These are phyloP conservation scores for Artemisia tridentata DNA, from an alignment of 129 eudicot species.

Conservation along the genomic window DNA sequence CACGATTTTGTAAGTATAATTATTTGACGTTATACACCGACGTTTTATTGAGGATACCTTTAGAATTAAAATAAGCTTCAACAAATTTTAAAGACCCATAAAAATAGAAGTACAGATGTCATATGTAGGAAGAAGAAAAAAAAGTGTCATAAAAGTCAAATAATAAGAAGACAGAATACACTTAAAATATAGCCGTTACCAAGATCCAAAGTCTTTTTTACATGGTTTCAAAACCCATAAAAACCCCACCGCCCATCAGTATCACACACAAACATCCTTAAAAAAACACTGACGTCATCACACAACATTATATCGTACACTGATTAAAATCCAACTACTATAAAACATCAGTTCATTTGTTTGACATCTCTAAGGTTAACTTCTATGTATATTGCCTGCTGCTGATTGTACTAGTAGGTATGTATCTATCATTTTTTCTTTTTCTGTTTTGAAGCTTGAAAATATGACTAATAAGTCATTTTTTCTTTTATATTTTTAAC, in stretches of 20 bases:
- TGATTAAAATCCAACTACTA: not conserved
- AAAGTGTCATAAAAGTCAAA: not conserved
- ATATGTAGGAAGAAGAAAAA: not conserved
- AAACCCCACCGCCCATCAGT: not conserved
- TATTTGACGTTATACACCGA: too few relatives aligned
- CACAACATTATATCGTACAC: not conserved
- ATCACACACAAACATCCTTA: not conserved
- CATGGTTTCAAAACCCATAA: conserved; percentile 20
- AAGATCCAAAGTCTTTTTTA: conserved; percentile 27
- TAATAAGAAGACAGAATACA: not conserved
- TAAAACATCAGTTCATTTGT: not conserved
- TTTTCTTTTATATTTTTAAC: too few relatives aligned
- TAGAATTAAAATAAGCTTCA: too few relatives aligned
- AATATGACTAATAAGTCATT: too few relatives aligned
- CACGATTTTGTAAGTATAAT: too few relatives aligned
- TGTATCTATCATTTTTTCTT: not conserved
- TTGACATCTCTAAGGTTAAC: too few relatives aligned
- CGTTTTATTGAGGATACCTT: too few relatives aligned
- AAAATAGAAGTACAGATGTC: too few relatives aligned
- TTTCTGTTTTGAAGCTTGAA: not conserved
- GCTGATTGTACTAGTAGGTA: not conserved
- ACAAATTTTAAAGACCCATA: too few relatives aligned
- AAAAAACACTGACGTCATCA: not conserved
- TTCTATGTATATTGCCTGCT: not conserved
- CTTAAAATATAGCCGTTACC: conserved; percentile 39